Base-by-base conservation (phyloP, 2,329 filamentous ascomycete species). In the Pseudohalonectria lignicola region DNA sequence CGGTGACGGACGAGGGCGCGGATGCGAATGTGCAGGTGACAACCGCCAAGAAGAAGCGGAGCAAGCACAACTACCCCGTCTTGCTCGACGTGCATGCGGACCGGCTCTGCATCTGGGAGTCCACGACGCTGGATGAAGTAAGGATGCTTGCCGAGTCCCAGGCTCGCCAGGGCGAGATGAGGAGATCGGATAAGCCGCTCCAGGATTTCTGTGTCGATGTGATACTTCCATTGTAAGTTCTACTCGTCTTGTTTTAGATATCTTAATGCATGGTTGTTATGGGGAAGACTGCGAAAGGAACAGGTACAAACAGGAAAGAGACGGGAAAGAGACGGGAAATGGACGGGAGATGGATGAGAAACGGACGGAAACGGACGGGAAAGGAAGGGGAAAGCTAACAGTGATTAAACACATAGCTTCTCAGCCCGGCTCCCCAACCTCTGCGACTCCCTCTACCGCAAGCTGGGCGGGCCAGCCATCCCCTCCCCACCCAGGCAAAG, bases 51-150 rank as follows among this genome's bases (percentile, higher is more conserved):
- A 79, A 74, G 55, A 83, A 80, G 48, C 59, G 67, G 26, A 74
- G 61, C 53, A 74, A 74, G 40, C 73, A 81, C 45, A 77, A 86
- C 47, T 61, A 85, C 6, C 68, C 70, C 1, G 61, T 77, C 7
- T 65, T 85, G 16, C 63, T 87, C 4, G 84, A 90, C 50, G 65
- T 86, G 1, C 73, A 87, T 37, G 74, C 85, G 7, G 85, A 92
- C 55, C 77, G 82, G 34, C 63, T 92, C 18, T 86, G 81, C 49
- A 92, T 92, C 42, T 90, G 84, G 84, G 82, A 88, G 52, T 86
- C 83, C 4, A 79, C 84, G 7, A 76, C 78, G 26, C 61, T 76
- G 17, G 74, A 82, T 45, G 71, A 76, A 39, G 56, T 71, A 41
- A 60, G 65, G 28, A 51, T 71, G 12, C 49, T 70, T 13, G 65